phyloP scores from a whole-genome alignment of 495 filamentous ascomycete species.

The Xylaria telfairii region DNA sequence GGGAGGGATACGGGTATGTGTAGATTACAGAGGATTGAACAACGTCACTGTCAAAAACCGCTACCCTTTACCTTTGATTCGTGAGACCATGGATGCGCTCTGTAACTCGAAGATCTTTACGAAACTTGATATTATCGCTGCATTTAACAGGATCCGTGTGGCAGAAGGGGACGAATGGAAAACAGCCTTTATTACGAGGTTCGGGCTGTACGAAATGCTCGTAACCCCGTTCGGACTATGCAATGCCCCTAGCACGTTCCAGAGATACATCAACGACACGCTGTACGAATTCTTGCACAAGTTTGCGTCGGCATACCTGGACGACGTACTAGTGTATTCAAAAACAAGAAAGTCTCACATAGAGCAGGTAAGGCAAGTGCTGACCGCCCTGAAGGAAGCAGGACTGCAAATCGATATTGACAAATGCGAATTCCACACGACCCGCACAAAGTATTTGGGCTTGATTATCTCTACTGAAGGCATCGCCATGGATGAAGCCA shows the following conservation, averaged over 20 bases:
- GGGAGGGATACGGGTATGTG: too few relatives aligned
- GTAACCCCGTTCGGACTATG: neutral
- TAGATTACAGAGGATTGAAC: too few relatives aligned
- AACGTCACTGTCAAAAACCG: conserved; percentile 1
- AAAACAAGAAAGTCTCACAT: neutral
- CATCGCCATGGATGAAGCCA: neutral
- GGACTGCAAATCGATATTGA: neutral
- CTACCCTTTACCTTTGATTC: neutral
- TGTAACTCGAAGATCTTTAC: neutral
- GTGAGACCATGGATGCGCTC: neutral
- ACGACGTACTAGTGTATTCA: neutral
- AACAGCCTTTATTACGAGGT: neutral
- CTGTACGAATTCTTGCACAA: neutral
- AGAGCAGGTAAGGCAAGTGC: neutral
- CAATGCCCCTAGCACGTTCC: neutral
- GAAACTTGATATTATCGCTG: neutral
- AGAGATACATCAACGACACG: conserved; percentile 6
- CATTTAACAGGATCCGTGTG: neutral
- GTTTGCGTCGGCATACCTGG: neutral
- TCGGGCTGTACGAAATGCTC: neutral
- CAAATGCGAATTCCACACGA: conserved; percentile 8
- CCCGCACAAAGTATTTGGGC: neutral
- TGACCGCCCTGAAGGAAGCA: neutral
- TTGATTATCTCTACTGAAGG: neutral
- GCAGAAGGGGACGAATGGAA: neutral